Conservation (phyloP, 768 basidiomycete genomes). For the Boletus edulis region DNA sequence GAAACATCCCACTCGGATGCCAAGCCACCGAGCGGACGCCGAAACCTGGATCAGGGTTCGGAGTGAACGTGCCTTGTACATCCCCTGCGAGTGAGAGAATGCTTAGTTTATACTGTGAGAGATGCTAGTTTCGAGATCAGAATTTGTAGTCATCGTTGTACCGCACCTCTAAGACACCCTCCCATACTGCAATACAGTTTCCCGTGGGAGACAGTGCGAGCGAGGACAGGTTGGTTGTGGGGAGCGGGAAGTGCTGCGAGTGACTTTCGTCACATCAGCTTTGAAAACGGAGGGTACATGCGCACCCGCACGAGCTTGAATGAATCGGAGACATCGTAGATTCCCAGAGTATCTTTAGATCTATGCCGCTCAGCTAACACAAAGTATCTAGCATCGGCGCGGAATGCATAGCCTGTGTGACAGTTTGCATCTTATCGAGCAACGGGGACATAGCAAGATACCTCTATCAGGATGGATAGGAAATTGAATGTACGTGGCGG, state of each 20-base stretch:
- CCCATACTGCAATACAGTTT: slow-evolving; percentile 77
- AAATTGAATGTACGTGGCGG: slow-evolving; percentile 81
- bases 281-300: slow-evolving; percentile 5
- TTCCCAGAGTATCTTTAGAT: slow-evolving; percentile 81
- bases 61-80: slow-evolving; percentile 62
- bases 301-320: slow-evolving; percentile 72
- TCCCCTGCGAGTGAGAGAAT: slow-evolving; percentile 67
- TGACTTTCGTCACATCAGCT: slow-evolving; percentile 18
- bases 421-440: neutral
- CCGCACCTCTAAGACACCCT: slow-evolving; percentile 76
- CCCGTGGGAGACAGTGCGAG: slow-evolving; percentile 76
- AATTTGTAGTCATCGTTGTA: neutral
- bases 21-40: slow-evolving; percentile 78
- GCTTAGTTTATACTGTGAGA: slow-evolving; percentile 68
- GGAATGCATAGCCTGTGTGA: slow-evolving; percentile 67
- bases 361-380: slow-evolving; percentile 86
- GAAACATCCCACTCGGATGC: slow-evolving; percentile 83
- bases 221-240: slow-evolving; percentile 69
- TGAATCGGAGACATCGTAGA: slow-evolving; percentile 72
- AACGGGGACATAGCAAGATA: slow-evolving; percentile 24
- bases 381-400: slow-evolving; percentile 80
- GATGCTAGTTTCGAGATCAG: neutral
- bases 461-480: slow-evolving; percentile 81
- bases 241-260: slow-evolving; percentile 76
- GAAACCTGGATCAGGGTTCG: slow-evolving; percentile 75